Conservation (phyloP, 768 basidiomycete species). For the Lactifluus hygrophoroides region DNA sequence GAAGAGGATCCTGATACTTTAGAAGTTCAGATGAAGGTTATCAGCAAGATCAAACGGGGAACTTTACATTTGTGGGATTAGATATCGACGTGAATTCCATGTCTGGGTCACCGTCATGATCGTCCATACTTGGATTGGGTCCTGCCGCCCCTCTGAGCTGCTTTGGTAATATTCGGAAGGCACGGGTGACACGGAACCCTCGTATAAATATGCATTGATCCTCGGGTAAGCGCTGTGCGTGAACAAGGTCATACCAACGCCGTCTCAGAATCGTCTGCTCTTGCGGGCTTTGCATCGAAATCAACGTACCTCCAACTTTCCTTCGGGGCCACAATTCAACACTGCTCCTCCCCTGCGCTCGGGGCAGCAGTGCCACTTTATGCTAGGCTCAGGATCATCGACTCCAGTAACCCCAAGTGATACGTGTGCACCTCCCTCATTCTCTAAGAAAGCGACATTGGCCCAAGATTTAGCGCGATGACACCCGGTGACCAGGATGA, state of each 20-base stretch:
- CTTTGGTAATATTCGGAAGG: background rate
- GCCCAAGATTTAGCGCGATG: background rate
- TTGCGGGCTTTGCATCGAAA: too few relatives aligned
- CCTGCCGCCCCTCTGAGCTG: background rate
- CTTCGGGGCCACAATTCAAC: background rate
- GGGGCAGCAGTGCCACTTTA: background rate
- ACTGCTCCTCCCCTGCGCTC: background rate
- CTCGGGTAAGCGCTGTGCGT: background rate
- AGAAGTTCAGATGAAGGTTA: background rate
- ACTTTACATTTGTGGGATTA: too few relatives aligned
- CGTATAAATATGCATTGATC: background rate
- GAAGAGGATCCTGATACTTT: slow-evolving; percentile 1
- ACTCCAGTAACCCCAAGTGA: background rate
- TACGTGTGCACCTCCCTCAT: background rate
- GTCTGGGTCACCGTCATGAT: background rate
- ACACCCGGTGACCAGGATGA: background rate
- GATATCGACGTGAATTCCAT: too few relatives aligned
- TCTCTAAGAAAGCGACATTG: background rate
- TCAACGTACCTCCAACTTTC: background rate
- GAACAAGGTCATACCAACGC: background rate
- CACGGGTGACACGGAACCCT: background rate
- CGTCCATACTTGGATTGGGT: background rate
- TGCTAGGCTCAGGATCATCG: background rate
- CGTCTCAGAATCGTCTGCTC: background rate
- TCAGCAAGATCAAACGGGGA: too few relatives aligned